phyloP scores from a whole-genome alignment of 2,329 filamentous ascomycete species.

The Cercospora citrullina region DNA sequence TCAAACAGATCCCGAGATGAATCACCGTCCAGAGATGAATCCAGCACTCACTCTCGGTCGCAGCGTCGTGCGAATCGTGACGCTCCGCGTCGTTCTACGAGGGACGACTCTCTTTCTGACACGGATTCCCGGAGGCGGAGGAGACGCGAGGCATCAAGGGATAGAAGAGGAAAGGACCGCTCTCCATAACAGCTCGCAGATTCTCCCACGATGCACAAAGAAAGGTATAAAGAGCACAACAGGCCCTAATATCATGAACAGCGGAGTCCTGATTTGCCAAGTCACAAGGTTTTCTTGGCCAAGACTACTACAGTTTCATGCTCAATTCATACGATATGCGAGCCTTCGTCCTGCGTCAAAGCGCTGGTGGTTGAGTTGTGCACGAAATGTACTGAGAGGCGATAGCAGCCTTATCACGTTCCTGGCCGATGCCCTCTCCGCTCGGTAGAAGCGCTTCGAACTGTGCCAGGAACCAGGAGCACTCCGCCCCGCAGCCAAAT shows the following conservation, averaged over 20 bases:
- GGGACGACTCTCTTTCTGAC: background rate
- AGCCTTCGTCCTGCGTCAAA: background rate
- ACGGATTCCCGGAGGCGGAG: background rate
- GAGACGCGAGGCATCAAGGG: constrained; percentile 1
- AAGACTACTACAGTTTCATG: background rate
- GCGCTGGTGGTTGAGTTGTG: background rate
- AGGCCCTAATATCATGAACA: background rate
- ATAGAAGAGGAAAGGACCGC: background rate
- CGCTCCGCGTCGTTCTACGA: background rate
- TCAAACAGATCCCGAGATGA: background rate
- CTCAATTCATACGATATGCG: background rate
- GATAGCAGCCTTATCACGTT: background rate
- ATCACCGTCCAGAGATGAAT: background rate
- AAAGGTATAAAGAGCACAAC: background rate
- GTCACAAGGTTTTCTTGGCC: background rate
- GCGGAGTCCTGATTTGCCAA: background rate
- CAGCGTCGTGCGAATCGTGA: background rate
- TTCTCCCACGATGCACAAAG: background rate
- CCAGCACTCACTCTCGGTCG: background rate
- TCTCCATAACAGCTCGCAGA: background rate
- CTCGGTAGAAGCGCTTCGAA: background rate
- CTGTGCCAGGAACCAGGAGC: background rate
- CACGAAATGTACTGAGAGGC: background rate
- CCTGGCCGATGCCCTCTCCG: background rate
- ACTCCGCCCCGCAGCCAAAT: background rate